phyloP scores from a whole-genome alignment of 2,329 filamentous ascomycete species.

The Cladosporium sp. region DNA sequence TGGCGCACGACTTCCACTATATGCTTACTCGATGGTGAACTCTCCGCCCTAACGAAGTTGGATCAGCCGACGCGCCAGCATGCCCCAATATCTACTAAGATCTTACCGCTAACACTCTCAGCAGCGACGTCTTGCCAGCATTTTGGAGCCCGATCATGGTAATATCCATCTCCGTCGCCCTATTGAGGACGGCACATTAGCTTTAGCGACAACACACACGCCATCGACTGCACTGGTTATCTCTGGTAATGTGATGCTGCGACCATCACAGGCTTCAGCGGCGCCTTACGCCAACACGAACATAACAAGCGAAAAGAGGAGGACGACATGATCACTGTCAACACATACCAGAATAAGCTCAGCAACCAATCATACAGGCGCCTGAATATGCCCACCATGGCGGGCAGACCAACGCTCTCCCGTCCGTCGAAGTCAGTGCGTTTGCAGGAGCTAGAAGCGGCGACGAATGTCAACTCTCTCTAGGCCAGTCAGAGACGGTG shows the following conservation, averaged over 20 bases:
- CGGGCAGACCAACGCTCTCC: slow-evolving; percentile 18
- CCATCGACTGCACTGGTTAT: slow-evolving; percentile 2
- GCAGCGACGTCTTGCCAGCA: slow-evolving; percentile 91
- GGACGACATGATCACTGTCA: not conserved
- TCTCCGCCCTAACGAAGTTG: slow-evolving; percentile 73
- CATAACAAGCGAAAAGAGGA: slow-evolving; percentile 9
- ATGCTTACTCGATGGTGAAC: slow-evolving; percentile 87
- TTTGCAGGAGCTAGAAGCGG: slow-evolving; percentile 14
- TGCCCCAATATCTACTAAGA: slow-evolving; percentile 11
- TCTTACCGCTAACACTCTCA: slow-evolving; percentile 91
- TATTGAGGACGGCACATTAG: slow-evolving; percentile 34
- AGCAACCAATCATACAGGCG: slow-evolving; percentile 97
- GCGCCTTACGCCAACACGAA: not conserved
- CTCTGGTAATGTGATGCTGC: not conserved
- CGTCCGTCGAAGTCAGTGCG: slow-evolving; percentile 9
- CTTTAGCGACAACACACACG: slow-evolving; percentile 24
- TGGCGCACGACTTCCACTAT: no score
- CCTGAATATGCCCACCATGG: slow-evolving; percentile 87
- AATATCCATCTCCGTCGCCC: slow-evolving; percentile 99
- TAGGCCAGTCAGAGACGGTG: slow-evolving; percentile 9
- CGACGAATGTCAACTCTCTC: slow-evolving; percentile 11
- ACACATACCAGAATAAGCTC: slow-evolving; percentile 86
- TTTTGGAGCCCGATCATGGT: slow-evolving; percentile 99
- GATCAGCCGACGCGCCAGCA: slow-evolving; percentile 6
- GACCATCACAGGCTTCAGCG: not conserved